These are phyloP conservation scores for Cyberlindnera suaveolens DNA, from an alignment of 805 yeast species.

Conservation along the genomic window DNA sequence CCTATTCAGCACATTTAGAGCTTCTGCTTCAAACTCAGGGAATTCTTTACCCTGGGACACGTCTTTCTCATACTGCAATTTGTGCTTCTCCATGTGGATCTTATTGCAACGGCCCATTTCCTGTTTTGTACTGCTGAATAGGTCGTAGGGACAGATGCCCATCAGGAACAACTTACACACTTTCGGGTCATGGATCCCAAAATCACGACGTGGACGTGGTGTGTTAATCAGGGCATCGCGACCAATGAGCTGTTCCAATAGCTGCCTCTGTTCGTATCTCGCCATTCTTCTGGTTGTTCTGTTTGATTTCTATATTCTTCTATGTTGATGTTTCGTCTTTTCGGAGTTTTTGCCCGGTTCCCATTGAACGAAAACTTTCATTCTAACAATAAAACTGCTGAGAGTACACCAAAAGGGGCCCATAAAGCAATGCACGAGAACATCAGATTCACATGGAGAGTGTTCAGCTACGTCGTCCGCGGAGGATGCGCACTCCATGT, in stretches of 20 bases:
- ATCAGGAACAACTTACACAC: slow-evolving; percentile 81
- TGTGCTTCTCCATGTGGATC: slow-evolving; percentile 68
- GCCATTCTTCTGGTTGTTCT: slow-evolving; percentile 27
- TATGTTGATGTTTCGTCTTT: not conserved
- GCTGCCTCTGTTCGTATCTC: slow-evolving; percentile 65
- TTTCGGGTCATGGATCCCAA: slow-evolving; percentile 43
- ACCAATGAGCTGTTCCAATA: slow-evolving; percentile 80
- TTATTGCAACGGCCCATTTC: slow-evolving; percentile 77
- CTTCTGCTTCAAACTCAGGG: slow-evolving; percentile 43
- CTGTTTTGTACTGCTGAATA: slow-evolving; percentile 76
- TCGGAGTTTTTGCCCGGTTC: not conserved
- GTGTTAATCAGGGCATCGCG: slow-evolving; percentile 33
- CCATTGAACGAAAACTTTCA: not conserved
- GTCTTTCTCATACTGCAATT: slow-evolving; percentile 56
- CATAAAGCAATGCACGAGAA: slow-evolving; percentile 8
- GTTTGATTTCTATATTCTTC: not conserved
- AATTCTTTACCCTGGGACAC: slow-evolving; percentile 34
- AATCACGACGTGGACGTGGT: slow-evolving; percentile 36
- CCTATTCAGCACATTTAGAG: slow-evolving; percentile 39
- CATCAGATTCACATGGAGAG: slow-evolving; percentile 17
- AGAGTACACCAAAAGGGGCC: no score
- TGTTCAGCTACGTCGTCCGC: slow-evolving; percentile 27
- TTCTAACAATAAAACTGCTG: not conserved
- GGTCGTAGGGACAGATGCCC: slow-evolving; percentile 81
- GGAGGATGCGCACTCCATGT: slow-evolving; percentile 66